These are phyloP conservation scores for Goffeauzyma gilvescens DNA, from an alignment of 768 basidiomycete species.

Conservation along the genomic window DNA sequence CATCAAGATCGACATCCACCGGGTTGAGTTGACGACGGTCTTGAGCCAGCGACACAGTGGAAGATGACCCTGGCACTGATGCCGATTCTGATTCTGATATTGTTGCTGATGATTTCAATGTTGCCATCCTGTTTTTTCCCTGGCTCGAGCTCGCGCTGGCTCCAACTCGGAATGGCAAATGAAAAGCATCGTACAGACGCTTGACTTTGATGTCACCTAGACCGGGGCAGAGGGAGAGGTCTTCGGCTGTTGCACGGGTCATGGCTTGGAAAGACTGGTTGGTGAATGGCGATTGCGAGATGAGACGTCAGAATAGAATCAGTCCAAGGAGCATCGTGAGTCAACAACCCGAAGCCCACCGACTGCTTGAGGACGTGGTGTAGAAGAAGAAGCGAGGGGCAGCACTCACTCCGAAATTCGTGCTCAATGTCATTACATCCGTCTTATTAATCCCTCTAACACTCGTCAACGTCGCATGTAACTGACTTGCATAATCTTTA, in stretches of 20 bases:
- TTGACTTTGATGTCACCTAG: conserved; percentile 86
- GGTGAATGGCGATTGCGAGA: neutral
- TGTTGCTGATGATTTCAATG: neutral
- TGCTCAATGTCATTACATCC: conserved; percentile 77
- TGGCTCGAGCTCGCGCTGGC: conserved; percentile 8
- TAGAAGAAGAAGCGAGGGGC: neutral
- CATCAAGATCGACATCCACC: neutral
- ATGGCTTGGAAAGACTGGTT: conserved; percentile 69
- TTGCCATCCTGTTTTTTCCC: neutral
- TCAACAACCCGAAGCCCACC: too few relatives aligned
- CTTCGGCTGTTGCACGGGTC: conserved; percentile 49
- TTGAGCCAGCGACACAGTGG: neutral
- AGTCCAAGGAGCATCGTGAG: too few relatives aligned
- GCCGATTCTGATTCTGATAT: neutral
- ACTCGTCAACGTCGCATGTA: conserved; percentile 64
- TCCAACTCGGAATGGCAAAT: conserved; percentile 48
- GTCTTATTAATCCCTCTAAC: conserved; percentile 94
- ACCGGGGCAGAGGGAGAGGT: conserved; percentile 67
- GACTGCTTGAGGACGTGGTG: neutral
- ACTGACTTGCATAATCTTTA: conserved; percentile 62
- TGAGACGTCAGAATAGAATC: neutral
- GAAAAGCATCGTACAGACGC: conserved; percentile 75
- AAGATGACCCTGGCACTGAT: neutral
- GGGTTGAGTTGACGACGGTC: neutral
- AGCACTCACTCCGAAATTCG: conserved; percentile 69